A percentile compares a stretch with the other conserved stretches of the same genome.
These are phyloP conservation scores for Ilex asprella DNA, from an alignment of 257 asterid genomes.

Conservation along the genomic window DNA sequence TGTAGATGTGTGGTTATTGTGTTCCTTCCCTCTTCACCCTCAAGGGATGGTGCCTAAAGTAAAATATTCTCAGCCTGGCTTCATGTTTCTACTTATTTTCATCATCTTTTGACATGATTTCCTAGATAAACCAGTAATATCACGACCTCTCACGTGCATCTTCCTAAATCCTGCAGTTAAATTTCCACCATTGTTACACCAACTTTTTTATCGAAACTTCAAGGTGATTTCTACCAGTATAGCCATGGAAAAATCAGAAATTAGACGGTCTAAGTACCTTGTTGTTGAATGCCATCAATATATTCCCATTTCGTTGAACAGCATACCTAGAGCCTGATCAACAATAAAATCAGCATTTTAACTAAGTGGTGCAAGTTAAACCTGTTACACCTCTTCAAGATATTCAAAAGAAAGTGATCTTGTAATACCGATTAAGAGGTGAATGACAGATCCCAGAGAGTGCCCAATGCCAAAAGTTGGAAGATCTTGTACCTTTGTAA, in stretches of 20 bases:
- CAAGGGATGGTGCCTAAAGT: no score
- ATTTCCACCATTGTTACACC: neutral
- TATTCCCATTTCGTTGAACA: conserved; percentile 79
- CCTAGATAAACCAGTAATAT: no score
- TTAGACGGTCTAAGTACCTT: conserved; percentile 40
- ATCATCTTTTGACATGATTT: no score
- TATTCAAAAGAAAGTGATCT: conserved; percentile 4
- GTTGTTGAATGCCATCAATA: conserved; percentile 80
- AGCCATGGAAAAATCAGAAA: neutral
- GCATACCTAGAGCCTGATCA: conserved; percentile 90
- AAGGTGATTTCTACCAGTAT: neutral
- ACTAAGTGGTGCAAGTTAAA: conserved; percentile 16
- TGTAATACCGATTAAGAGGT: conserved; percentile 74
- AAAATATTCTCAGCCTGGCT: no score
- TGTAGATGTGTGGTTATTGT: no score
- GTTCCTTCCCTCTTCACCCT: no score
- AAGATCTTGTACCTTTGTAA: conserved; percentile 59
- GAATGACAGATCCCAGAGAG: conserved; percentile 87
- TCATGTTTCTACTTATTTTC: no score
- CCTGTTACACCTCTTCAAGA: conserved; percentile 8
- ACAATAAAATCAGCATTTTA: conserved; percentile 12
- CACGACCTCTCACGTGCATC: no score
- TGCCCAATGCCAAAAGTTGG: conserved; percentile 91
- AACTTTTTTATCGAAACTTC: neutral
- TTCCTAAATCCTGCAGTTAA: no score